Percentiles rank a stretch among this genome's conserved stretches.
Evolutionary conservation across 1,284 basidiomycete species (phyloP).

Genomic region (Papiliotrema laurentii): DNA sequence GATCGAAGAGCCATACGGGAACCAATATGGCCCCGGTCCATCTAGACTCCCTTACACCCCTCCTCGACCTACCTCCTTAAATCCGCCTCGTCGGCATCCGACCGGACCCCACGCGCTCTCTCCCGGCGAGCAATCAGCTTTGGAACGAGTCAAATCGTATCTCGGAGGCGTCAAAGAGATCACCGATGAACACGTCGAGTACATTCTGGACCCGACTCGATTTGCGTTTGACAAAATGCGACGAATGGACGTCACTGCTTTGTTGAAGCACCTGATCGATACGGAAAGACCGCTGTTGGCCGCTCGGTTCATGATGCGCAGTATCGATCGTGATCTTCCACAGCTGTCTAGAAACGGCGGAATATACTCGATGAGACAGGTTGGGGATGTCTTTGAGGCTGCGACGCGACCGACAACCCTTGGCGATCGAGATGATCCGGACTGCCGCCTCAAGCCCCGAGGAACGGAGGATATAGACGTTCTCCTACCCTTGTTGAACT

Average conservation of each 20-base stretch:
- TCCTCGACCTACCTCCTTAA: neutral
- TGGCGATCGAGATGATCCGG: conserved; percentile 5
- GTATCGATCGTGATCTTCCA: neutral
- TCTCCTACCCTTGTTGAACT: conserved; percentile 22
- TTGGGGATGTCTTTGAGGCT: neutral
- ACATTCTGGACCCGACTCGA: neutral
- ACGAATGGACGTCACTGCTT: neutral
- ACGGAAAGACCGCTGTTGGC: neutral
- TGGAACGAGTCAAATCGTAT: neutral
- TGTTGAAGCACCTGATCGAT: neutral
- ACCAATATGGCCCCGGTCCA: conserved; percentile 36
- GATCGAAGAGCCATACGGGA: conserved; percentile 20
- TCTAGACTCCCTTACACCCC: conserved; percentile 32
- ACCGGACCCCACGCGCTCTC: neutral
- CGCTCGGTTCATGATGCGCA: neutral
- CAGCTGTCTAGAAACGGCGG: neutral
- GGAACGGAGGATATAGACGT: conserved; percentile 3
- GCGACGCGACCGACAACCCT: no score
- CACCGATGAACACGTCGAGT: neutral
- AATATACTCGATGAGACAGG: neutral
- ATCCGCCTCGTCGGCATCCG: neutral
- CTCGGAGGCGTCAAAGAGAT: neutral
- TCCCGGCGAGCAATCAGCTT: neutral
- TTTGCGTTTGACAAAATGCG: neutral
- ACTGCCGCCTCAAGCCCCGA: neutral